phyloP scores from a whole-genome alignment of 2,329 filamentous ascomycete species.

The Teratosphaeria destructans region DNA sequence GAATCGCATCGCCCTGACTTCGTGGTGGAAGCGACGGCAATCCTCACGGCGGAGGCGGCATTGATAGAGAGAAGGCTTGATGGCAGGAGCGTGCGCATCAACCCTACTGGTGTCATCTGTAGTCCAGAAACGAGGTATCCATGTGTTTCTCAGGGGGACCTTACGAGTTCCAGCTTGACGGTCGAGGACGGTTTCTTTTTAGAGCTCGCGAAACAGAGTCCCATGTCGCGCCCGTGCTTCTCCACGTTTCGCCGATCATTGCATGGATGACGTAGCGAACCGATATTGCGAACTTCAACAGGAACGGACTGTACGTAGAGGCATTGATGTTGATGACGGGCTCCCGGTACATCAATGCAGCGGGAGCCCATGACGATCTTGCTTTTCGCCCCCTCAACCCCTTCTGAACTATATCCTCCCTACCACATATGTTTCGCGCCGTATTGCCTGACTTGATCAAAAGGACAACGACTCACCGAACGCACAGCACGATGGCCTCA shows the following conservation, averaged over 20 bases:
- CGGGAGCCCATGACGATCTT: background rate
- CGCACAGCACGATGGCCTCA: constrained; percentile 12
- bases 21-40: constrained; percentile 1
- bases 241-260: background rate
- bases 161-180: background rate
- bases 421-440: background rate
- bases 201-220: background rate
- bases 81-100: constrained; percentile 38
- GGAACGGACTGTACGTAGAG: background rate
- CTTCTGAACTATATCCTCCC: background rate
- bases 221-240: background rate
- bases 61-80: constrained; percentile 26
- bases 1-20: constrained; percentile 9
- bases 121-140: background rate
- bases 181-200: background rate
- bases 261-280: background rate
- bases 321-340: background rate
- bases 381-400: background rate
- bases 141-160: background rate
- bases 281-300: background rate
- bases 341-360: background rate
- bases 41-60: constrained; percentile 4
- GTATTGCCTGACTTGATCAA: background rate
- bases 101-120: constrained; percentile 29
- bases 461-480: background rate